These are phyloP conservation scores for Lophiostoma macrostomum DNA, from an alignment of 495 filamentous ascomycete species.

Conservation along the genomic window DNA sequence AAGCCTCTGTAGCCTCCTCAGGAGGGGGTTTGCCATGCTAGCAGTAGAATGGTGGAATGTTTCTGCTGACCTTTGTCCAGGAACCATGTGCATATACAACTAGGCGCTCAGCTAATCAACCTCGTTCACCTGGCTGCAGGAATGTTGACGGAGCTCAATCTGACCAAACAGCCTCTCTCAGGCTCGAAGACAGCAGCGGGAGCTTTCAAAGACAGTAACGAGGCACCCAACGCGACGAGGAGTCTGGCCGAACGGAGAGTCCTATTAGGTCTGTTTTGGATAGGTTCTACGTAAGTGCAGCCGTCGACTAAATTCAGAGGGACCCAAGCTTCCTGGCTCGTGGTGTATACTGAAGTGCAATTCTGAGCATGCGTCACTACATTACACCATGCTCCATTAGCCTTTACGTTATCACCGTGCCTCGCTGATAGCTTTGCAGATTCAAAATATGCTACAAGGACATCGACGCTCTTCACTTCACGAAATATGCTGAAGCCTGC, in stretches of 20 bases:
- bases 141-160: background rate
- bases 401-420: background rate
- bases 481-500: background rate
- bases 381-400: too few species aligned
- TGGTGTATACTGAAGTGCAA: too few species aligned
- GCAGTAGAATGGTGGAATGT: background rate
- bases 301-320: too few species aligned
- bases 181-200: background rate
- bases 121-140: background rate
- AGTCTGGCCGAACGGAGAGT: background rate
- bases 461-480: background rate
- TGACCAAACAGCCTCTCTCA: background rate
- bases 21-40: too few species aligned
- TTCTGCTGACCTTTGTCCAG: background rate
- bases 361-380: too few species aligned
- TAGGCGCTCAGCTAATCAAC: background rate
- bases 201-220: background rate
- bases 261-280: background rate
- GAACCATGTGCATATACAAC: background rate
- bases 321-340: too few species aligned
- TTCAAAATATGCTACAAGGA: constrained; percentile 1
- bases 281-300: background rate
- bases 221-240: background rate
- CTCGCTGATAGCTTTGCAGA: background rate
- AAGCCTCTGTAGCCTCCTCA: too few species aligned